Base-by-base conservation (phyloP, 441 rosid genomes). In the Jatropha podagrica region DNA sequence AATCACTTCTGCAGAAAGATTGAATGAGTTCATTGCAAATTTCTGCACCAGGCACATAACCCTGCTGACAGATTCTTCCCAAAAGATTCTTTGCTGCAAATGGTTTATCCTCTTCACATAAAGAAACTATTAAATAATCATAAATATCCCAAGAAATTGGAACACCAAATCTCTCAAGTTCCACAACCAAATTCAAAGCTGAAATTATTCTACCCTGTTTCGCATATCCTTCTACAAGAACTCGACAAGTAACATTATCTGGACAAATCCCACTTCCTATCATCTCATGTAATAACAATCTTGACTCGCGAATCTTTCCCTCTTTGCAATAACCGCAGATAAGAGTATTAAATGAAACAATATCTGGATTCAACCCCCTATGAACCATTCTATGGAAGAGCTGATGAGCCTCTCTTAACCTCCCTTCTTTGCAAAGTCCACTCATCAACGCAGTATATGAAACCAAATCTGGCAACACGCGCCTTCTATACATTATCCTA, bases 51-150 rank as follows among this genome's bases (percentile, higher is more conserved):
- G 90, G 92, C 49, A 63, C 72, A 70, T 85, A 83, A 75, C 88
- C 91, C 62, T 81, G 83, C 42, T 69, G 78, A 58, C 68, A 72
- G 73, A 86, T 83, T 83, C 90, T 80, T 26, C 76, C 85, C 26
- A 89, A 72, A 55, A 88, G 85, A 84, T 77, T 88, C 82, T 86
- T 93, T 26, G 97, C 98, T 15, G 99, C 97, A 83, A 95, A 89
- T 3, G 95, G 95, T 37, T 85, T 88, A 77, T 87, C 86, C 76
- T 89, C 91, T 10, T 64, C 74, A 66, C 99, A 93, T 41, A 93
- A 74, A 52, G 85, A 77, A 61, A 83, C 85, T 20, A 90, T 82
- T 72, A 93, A 72, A 81, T 76, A 83, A 68, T 84, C 82, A 73
- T 86, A 89, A 73, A 89, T 76, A 74, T 82, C 86, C 27, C 49